Base-by-base conservation (phyloP, 805 yeast genomes). In the Schizosaccharomyces japonicus region DNA sequence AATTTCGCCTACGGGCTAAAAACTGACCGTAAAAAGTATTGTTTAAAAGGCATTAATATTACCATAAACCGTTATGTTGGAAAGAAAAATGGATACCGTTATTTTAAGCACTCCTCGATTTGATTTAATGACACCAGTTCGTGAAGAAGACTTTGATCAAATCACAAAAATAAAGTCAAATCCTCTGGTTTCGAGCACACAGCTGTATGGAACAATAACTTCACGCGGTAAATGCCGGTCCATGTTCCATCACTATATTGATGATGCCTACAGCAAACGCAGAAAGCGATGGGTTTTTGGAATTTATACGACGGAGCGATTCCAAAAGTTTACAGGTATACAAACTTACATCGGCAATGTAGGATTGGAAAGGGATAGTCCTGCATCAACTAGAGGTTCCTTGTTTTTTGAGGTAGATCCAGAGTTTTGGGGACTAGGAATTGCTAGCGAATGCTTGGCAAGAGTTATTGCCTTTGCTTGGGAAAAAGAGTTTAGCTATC, bases 251-350 rank as follows among this genome's bases (percentile, higher is more conserved):
- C 42, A 36, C n/a, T 36, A 36, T 13, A 36, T 36, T 19, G 23
- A 25, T 19, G 42, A 36, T 36, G 42, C 42, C 10, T n/a, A n/a
- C 25, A 17, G 5, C 7, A 21, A 10, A 6, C 6, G 42, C 1
- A 25, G 42, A 36, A 36, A 36, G 10, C 25, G 42, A 19, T 36
- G 42, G 42, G 42, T 36, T 19, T 36, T 36, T 17, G 42, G 42
- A 6, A 36, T 36, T 6, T 36, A 36, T 13, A 25, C 42, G 13
- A 7, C 23, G 10, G 42, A 36, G 23, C 13, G 8, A 19, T 36
- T 27, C 23, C 13, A 8, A n/a, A 11, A 17, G 11, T 21, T 36
- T 11, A 25, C 42, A 3, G 23, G 23, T 13, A 6, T 7, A 36
- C n/a, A n/a, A n/a, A 19, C 13, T 17, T 36, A 36, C 23, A 36